Percentiles rank a stretch among this genome's conserved stretches.
phyloP scores from a whole-genome alignment of 2,329 filamentous ascomycete species.

The Talaromyces amestolkiae region DNA sequence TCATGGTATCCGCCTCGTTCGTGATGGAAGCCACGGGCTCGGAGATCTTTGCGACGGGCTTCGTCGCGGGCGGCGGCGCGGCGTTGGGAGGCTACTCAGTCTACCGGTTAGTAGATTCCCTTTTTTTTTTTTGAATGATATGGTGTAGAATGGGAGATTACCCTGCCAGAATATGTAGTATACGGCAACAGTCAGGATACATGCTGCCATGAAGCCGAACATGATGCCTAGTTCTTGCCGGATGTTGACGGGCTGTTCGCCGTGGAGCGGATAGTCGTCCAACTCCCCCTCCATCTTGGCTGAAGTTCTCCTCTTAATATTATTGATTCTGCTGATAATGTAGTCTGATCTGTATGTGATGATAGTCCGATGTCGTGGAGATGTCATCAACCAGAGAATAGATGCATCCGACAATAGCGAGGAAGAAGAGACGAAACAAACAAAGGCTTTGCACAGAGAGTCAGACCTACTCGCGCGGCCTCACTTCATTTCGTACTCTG shows the following conservation, averaged over 20 bases:
- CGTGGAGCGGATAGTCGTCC: background rate
- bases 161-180: slow-evolving; percentile 38
- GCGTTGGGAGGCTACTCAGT: slow-evolving; percentile 24
- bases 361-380: background rate
- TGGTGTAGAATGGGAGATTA: slow-evolving; percentile 17
- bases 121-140: background rate
- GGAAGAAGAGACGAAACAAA: background rate
- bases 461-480: background rate
- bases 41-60: slow-evolving; percentile 34
- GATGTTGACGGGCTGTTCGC: slow-evolving; percentile 24
- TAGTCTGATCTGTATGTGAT: background rate
- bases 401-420: background rate
- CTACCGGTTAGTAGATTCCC: background rate
- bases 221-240: slow-evolving; percentile 40
- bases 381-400: background rate
- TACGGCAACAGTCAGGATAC: slow-evolving; percentile 32
- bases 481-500: background rate
- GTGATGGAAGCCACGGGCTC: slow-evolving; percentile 25
- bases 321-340: background rate
- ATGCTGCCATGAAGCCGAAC: slow-evolving; percentile 38
- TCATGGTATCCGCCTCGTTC: slow-evolving; percentile 26
- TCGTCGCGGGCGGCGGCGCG: slow-evolving; percentile 30
- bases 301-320: background rate
- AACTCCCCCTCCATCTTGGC: slow-evolving; percentile 23
- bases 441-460: background rate